phyloP scores from a whole-genome alignment of 2,329 filamentous ascomycete species.

The Samsoniella hepiali region DNA sequence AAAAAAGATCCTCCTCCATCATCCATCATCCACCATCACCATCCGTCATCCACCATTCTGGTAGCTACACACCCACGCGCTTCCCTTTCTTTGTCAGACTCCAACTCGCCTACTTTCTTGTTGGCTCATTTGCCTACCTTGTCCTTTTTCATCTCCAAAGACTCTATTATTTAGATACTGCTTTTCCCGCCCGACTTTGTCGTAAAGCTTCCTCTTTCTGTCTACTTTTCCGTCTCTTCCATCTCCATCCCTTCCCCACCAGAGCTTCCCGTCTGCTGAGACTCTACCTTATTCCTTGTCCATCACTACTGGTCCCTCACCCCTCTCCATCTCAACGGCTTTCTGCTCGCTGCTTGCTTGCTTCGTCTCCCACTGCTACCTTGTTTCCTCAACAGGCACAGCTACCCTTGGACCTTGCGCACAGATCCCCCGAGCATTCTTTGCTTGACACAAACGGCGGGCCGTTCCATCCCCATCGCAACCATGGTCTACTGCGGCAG shows the following conservation, averaged over 20 bases:
- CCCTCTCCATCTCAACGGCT: slow-evolving; percentile 5
- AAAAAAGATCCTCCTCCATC: not conserved
- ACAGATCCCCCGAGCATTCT: slow-evolving; percentile 3
- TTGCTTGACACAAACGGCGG: slow-evolving; percentile 9
- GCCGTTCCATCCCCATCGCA: not conserved
- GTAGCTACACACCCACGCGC: not conserved
- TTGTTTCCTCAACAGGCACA: not conserved
- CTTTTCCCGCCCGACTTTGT: slow-evolving; percentile 14
- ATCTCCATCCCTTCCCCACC: not conserved
- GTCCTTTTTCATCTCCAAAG: not conserved
- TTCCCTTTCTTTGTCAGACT: slow-evolving; percentile 17
- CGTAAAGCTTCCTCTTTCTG: slow-evolving; percentile 18
- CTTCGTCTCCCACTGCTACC: not conserved
- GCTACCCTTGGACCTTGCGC: not conserved
- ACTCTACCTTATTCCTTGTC: not conserved
- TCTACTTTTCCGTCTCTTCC: slow-evolving; percentile 15
- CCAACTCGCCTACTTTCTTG: not conserved
- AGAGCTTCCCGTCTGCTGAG: not conserved
- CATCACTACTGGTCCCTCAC: not conserved
- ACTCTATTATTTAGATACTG: slow-evolving; percentile 11
- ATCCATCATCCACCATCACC: not conserved
- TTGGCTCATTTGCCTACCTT: not conserved
- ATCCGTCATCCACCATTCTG: not conserved
- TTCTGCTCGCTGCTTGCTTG: slow-evolving; percentile 14
- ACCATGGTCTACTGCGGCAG: slow-evolving; percentile 19